phyloP scores from a whole-genome alignment of 2,329 filamentous ascomycete species.

The Scytalidium sp. region DNA sequence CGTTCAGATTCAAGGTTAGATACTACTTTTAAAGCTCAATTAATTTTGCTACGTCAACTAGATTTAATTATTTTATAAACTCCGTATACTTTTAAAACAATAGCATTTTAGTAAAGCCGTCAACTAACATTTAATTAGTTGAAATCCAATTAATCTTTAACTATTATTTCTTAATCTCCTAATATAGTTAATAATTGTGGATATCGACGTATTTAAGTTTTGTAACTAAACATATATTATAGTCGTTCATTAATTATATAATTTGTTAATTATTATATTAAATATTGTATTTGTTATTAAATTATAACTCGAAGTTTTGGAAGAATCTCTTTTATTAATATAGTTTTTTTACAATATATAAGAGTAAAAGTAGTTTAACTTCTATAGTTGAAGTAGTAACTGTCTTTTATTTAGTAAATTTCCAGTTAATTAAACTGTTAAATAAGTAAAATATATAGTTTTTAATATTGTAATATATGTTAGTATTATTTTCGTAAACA shows the following conservation, averaged over 20 bases:
- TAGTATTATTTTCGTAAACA: conserved; percentile 1
- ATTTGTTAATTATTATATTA: not conserved
- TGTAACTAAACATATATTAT: conserved; percentile 10
- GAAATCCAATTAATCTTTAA: conserved; percentile 20
- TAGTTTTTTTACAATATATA: conserved; percentile 1
- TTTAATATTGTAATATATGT: not conserved
- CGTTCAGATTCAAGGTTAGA: no score
- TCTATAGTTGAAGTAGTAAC: conserved; percentile 6
- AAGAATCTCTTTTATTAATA: not conserved
- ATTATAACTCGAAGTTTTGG: not conserved
- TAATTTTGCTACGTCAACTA: no score
- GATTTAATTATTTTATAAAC: no score
- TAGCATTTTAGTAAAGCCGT: conserved; percentile 18
- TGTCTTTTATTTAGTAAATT: not conserved
- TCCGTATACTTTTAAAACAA: no score
- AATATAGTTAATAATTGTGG: conserved; percentile 19
- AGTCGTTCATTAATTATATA: conserved; percentile 5
- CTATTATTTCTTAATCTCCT: conserved; percentile 15
- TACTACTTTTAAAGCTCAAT: no score
- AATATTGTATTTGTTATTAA: conserved; percentile 13
- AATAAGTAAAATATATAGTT: conserved; percentile 1
- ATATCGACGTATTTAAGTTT: conserved; percentile 24
- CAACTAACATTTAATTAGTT: conserved; percentile 15
- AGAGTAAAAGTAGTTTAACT: not conserved
- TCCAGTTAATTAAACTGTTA: not conserved